Conservation (phyloP, 2,329 filamentous ascomycete genomes). For the Diaporthe sp. region DNA sequence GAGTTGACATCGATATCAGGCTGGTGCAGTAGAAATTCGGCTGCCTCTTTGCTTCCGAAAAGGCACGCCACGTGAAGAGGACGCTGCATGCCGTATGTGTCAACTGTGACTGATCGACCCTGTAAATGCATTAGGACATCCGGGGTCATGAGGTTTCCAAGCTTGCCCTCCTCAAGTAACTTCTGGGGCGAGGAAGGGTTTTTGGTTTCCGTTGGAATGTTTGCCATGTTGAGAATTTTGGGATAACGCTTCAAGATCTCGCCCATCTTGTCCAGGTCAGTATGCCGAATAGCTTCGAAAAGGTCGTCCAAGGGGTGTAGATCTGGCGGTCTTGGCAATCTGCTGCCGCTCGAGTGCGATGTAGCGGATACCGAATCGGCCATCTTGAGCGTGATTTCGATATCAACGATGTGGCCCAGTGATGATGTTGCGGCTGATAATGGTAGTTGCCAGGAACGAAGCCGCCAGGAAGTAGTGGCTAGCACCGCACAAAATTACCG, state of each 20-base stretch:
- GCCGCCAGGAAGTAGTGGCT: not conserved
- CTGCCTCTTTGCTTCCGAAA: not conserved
- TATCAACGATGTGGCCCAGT: not conserved
- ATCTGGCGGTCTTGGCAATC: not conserved
- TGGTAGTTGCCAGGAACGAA: not conserved
- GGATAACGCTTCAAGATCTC: not conserved
- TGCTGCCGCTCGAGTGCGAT: not conserved
- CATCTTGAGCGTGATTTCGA: conserved; percentile 5
- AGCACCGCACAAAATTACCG: not conserved
- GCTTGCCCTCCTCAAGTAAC: not conserved
- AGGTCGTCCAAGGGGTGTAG: not conserved
- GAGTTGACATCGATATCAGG: conserved; percentile 11
- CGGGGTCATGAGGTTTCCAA: conserved; percentile 7
- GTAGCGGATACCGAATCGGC: not conserved
- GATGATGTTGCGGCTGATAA: conserved; percentile 2
- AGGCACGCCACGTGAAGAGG: conserved; percentile 12
- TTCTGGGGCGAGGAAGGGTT: not conserved
- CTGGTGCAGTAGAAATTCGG: not conserved
- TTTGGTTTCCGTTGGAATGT: not conserved
- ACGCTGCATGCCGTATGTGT: not conserved
- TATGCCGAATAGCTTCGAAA: conserved; percentile 1
- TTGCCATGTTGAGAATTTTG: not conserved
- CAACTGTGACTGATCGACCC: not conserved
- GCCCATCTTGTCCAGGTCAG: not conserved
- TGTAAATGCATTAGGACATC: conserved; percentile 2